These are phyloP conservation scores for Volvariella volvacea DNA, from an alignment of 1,284 basidiomycete genomes.

Conservation along the genomic window DNA sequence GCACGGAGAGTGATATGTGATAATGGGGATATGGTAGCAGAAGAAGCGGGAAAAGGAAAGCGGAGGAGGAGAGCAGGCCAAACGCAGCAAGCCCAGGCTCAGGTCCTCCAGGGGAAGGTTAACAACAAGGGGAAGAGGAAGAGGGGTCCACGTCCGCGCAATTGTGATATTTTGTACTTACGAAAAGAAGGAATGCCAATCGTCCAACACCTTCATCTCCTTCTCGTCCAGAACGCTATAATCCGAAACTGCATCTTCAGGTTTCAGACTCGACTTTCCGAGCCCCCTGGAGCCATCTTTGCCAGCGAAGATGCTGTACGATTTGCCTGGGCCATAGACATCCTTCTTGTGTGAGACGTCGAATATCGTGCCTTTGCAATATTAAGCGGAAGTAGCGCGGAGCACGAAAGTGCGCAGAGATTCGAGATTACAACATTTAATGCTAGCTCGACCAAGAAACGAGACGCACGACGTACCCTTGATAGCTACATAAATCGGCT, in stretches of 20 bases:
- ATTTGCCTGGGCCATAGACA: constrained; percentile 70
- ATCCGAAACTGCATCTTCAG: constrained; percentile 85
- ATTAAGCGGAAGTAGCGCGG: constrained; percentile 2
- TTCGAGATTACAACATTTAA: constrained; percentile 3
- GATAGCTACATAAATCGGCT: constrained; percentile 84
- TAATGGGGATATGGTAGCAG: too few relatives aligned
- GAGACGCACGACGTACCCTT: constrained; percentile 35
- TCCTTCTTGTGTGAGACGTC: constrained; percentile 79
- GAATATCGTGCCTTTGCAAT: constrained; percentile 63
- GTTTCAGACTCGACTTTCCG: constrained; percentile 82
- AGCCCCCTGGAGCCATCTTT: constrained; percentile 86
- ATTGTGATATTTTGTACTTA: too few relatives aligned
- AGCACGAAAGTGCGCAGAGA: background rate
- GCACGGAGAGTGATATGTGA: too few relatives aligned
- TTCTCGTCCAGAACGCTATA: constrained; percentile 72
- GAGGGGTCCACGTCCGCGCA: too few relatives aligned
- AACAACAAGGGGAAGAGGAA: too few relatives aligned
- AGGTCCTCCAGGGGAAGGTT: too few relatives aligned
- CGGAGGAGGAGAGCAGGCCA: too few relatives aligned
- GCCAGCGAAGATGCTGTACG: constrained; percentile 77
- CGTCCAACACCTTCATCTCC: constrained; percentile 81
- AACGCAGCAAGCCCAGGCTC: too few relatives aligned
- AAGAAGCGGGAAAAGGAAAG: too few relatives aligned
- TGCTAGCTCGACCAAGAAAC: constrained; percentile 3
- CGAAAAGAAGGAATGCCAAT: constrained; percentile 78